These are phyloP conservation scores for Umbelopsis sp. DNA, from an alignment of 192 early-diverging fungal species.

Conservation along the genomic window DNA sequence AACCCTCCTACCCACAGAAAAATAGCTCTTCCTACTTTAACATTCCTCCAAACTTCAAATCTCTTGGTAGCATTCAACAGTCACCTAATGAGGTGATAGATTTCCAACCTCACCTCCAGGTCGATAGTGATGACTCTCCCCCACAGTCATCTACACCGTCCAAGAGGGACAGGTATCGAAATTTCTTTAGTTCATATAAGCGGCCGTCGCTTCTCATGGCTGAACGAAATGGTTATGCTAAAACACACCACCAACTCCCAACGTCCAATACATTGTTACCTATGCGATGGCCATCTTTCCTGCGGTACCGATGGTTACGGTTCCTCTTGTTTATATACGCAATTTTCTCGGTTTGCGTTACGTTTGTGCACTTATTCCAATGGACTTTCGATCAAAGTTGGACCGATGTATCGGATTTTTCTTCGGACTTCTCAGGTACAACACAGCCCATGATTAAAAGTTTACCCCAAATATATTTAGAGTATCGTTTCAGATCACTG, in stretches of 20 bases:
- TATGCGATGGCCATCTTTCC: background rate
- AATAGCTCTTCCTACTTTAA: background rate
- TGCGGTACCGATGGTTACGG: slow-evolving; percentile 7
- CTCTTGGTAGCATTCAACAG: slow-evolving; percentile 3
- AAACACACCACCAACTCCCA: background rate
- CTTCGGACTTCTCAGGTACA: background rate
- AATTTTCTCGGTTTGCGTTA: slow-evolving; percentile 14
- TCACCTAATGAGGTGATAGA: background rate
- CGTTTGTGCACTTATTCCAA: slow-evolving; percentile 9
- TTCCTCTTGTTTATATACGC: slow-evolving; percentile 2
- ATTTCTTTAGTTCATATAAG: background rate
- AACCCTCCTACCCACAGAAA: slow-evolving; percentile 1
- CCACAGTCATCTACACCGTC: slow-evolving; percentile 8
- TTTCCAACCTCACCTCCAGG: background rate
- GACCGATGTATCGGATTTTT: background rate
- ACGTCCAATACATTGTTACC: background rate
- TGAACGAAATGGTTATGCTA: background rate
- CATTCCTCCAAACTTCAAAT: background rate
- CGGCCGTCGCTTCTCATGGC: background rate
- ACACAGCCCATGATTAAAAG: too few species aligned
- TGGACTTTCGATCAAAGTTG: slow-evolving; percentile 8
- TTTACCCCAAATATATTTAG: too few species aligned
- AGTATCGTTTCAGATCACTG: too few species aligned
- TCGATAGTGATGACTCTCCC: background rate
- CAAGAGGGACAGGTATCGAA: background rate